Percentiles rank a stretch among this genome's conserved stretches.
Conservation (phyloP, 2,329 filamentous ascomycete genomes). For the Aspergillus calidoustus region DNA sequence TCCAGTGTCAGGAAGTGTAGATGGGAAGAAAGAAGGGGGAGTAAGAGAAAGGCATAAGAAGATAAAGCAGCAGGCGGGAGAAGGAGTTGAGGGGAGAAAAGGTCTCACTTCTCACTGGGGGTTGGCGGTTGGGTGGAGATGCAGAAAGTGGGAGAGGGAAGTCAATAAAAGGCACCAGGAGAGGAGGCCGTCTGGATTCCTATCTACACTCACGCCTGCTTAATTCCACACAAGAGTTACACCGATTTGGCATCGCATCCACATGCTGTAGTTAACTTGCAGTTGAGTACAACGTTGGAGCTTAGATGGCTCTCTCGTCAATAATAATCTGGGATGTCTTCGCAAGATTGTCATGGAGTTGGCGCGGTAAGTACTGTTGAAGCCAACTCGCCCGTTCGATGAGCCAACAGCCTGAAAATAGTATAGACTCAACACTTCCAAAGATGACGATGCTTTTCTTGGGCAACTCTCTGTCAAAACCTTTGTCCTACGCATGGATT, state of each 20-base stretch:
- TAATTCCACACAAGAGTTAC: constrained; percentile 14
- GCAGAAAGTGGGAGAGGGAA: constrained; percentile 5
- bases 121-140: constrained; percentile 13
- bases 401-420: not conserved
- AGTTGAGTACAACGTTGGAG: not conserved
- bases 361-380: not conserved
- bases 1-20: constrained; percentile 4
- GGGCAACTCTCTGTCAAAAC: constrained; percentile 1
- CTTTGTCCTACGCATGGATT: not conserved
- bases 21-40: constrained; percentile 9
- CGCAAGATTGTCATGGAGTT: not conserved
- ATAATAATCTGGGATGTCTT: not conserved
- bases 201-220: constrained; percentile 14
- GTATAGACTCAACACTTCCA: not conserved
- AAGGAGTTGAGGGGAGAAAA: constrained; percentile 13
- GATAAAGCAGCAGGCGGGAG: constrained; percentile 9
- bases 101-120: constrained; percentile 14
- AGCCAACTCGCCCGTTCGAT: not conserved
- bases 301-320: not conserved
- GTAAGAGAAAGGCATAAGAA: constrained; percentile 9
- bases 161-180: constrained; percentile 14
- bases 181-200: not conserved
- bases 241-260: not conserved
- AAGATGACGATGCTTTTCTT: not conserved
- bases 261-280: not conserved